These are phyloP conservation scores for Beauveria sp. DNA, from an alignment of 2,329 filamentous ascomycete species.

Conservation along the genomic window DNA sequence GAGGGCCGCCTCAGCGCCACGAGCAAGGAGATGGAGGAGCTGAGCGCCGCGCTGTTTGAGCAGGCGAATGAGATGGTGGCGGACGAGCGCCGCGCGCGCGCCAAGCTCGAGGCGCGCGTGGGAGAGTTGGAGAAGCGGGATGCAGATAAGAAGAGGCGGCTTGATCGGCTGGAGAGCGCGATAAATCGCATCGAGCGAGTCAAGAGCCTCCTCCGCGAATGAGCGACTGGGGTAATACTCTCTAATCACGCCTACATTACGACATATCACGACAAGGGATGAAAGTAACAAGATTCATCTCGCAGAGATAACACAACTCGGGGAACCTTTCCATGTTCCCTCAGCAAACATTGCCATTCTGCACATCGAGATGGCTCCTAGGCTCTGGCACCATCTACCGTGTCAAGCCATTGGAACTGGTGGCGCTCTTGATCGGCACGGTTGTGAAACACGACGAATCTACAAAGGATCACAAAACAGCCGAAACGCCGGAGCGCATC, in stretches of 20 bases:
- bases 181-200: constrained; percentile 65
- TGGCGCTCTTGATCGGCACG: not conserved
- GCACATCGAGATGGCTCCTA: not conserved
- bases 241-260: not conserved
- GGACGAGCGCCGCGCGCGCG: constrained; percentile 61
- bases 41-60: constrained; percentile 68
- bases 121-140: constrained; percentile 63
- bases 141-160: constrained; percentile 56
- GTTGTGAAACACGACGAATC: constrained; percentile 4
- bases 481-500: not conserved
- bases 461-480: not conserved
- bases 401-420: not conserved
- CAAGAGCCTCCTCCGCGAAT: constrained; percentile 43
- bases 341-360: not conserved
- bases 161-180: constrained; percentile 66
- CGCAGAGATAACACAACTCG: not conserved
- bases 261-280: not conserved
- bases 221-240: not conserved
- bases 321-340: not conserved
- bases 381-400: not conserved
- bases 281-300: not conserved
- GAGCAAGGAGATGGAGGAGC: constrained; percentile 68
- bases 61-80: constrained; percentile 87
- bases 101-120: constrained; percentile 63
- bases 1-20: constrained; percentile 61